phyloP scores from a whole-genome alignment of 2,329 filamentous ascomycete genomes.

The Pyricularia sp. region DNA sequence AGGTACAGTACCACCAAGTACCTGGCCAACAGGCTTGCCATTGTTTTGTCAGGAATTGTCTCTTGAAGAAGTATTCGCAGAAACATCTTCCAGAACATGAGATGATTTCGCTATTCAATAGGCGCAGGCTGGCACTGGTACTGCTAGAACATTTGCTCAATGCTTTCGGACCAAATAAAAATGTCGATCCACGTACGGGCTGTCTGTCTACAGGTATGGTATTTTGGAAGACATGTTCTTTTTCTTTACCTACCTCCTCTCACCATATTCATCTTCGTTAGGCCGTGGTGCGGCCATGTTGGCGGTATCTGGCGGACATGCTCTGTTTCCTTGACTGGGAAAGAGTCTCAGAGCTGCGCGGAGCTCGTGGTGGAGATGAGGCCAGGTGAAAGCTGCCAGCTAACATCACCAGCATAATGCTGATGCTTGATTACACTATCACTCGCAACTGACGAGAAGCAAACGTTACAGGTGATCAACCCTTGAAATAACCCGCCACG shows the following conservation, averaged over 20 bases:
- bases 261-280: constrained; percentile 67
- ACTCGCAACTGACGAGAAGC: not conserved
- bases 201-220: not conserved
- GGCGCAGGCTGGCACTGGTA: no score
- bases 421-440: not conserved
- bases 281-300: constrained; percentile 60
- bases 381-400: constrained; percentile 12
- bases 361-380: constrained; percentile 37
- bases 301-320: constrained; percentile 50
- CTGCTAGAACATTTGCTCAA: not conserved
- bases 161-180: not conserved
- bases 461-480: not conserved
- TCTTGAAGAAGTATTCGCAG: not conserved
- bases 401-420: not conserved
- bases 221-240: not conserved
- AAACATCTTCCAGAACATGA: not conserved
- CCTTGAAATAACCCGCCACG: not conserved
- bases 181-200: not conserved
- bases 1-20: no score
- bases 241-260: not conserved
- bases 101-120: not conserved
- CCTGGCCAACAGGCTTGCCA: no score
- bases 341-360: constrained; percentile 42
- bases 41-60: not conserved
- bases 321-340: constrained; percentile 46